These are phyloP conservation scores for Malassezia obtusa DNA, from an alignment of 1,284 basidiomycete genomes.

Conservation along the genomic window DNA sequence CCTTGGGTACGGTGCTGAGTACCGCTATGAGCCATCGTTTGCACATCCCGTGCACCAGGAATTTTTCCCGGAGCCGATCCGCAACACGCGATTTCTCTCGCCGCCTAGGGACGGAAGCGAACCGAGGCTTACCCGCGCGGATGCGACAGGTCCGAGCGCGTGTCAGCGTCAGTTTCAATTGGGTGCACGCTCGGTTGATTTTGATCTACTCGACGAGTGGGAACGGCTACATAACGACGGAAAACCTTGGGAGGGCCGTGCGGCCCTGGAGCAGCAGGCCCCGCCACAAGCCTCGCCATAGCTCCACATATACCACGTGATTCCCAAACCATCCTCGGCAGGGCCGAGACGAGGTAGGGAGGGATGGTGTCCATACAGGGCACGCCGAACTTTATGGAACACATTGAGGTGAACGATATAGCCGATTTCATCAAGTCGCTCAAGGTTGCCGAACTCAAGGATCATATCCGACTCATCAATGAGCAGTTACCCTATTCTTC, in stretches of 20 bases:
- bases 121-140: neutral
- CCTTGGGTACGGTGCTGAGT: slow-evolving; percentile 57
- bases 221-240: slow-evolving; percentile 60
- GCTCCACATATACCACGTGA: neutral
- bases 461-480: slow-evolving; percentile 30
- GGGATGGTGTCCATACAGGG: neutral
- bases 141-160: slow-evolving; percentile 21
- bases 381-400: neutral
- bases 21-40: slow-evolving; percentile 66
- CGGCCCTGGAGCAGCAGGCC: slow-evolving; percentile 3
- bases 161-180: slow-evolving; percentile 40
- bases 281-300: neutral
- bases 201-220: slow-evolving; percentile 63
- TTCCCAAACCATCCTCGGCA: neutral
- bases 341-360: neutral
- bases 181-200: slow-evolving; percentile 56
- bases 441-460: slow-evolving; percentile 31
- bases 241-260: slow-evolving; percentile 57
- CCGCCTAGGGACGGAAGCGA: slow-evolving; percentile 46
- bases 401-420: neutral
- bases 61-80: slow-evolving; percentile 51
- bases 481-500: slow-evolving; percentile 19
- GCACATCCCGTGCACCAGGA: slow-evolving; percentile 53
- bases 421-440: slow-evolving; percentile 19
- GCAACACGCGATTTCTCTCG: slow-evolving; percentile 53